Evolutionary conservation across 345 rosid species (phyloP), one percentile per base, ranked within the genome.

Genomic region (Aethionema arabicum): DNA sequence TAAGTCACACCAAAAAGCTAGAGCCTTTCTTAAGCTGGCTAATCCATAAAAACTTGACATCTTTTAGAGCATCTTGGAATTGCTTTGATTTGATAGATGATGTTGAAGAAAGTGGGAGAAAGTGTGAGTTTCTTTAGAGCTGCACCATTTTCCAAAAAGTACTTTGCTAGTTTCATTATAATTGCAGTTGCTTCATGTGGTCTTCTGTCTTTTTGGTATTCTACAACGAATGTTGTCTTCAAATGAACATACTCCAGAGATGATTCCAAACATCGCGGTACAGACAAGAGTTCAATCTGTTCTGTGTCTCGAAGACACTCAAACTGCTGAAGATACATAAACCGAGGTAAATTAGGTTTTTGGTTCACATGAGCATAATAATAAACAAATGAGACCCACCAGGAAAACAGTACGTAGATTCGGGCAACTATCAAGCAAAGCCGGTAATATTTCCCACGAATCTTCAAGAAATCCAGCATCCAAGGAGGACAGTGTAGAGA

Each of bases 31-130:
- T 58, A 66, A 37, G 39, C 33, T 66, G 57, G 35, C 38, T 51
- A 59, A 37, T 47, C 49, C 72, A 36, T 44, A 54, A 68, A 11
- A 52, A 68, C 60, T 68, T 60, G 47, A 68, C 72, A 68, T 35
- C 3, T 31, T 6, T 12, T 43, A 43, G 61, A 68, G n/a, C 41
- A 51, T 38, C 61, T 68, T 52, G 66, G 61, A 35, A 60, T 5
- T 32, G 48, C 43, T 37, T 43, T 60, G 49, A 68, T 68, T 52
- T 68, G 5, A 11, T 36, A 0, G 61, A 60, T 52, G 14, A 68
- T 52, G 61, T 68, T 52, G 33, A 15, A 5, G 49, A 60, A 68
- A 60, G 66, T 68, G n/a, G n/a, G n/a, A n/a, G n/a, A n/a, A n/a
- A n/a, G n/a, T n/a, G n/a, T n/a, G n/a, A n/a, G n/a, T n/a, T n/a